A percentile compares a stretch with the other conserved stretches of the same genome.
phyloP scores from a whole-genome alignment of 2,329 filamentous ascomycete genomes.

The Monosporascus sp. region DNA sequence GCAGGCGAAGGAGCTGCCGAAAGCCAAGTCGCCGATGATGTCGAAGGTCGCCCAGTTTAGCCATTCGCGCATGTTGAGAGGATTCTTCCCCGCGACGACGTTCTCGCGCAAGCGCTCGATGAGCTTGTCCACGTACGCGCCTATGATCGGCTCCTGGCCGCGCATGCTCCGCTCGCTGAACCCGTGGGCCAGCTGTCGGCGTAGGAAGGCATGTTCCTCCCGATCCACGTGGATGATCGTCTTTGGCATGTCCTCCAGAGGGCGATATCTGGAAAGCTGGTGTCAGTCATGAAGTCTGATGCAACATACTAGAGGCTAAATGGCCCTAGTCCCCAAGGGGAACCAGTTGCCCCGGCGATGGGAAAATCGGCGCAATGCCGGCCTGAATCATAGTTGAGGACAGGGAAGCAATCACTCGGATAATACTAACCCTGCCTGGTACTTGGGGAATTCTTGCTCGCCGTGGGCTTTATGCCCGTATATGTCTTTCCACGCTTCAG shows the following conservation, averaged over 20 bases:
- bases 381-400: not conserved
- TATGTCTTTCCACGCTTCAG: slow-evolving; percentile 3
- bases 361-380: no score
- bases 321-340: no score
- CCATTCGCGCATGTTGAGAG: slow-evolving; percentile 17
- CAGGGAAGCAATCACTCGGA: not conserved
- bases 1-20: slow-evolving; percentile 13
- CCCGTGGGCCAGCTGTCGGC: not conserved
- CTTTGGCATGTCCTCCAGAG: not conserved
- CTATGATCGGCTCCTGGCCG: not conserved
- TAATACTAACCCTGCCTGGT: not conserved
- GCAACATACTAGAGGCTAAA: no score
- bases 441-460: not conserved
- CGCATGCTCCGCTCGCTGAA: not conserved
- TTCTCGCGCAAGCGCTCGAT: slow-evolving; percentile 12
- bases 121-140: not conserved
- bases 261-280: not conserved
- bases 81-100: slow-evolving; percentile 6
- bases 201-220: not conserved
- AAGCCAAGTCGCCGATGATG: slow-evolving; percentile 13
- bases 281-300: not conserved
- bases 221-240: not conserved
- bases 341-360: no score
- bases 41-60: slow-evolving; percentile 15
- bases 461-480: slow-evolving; percentile 1